A percentile compares a stretch with the other conserved stretches of the same genome.
phyloP scores from a whole-genome alignment of 306 rosid species.

The Vigna hirtella region DNA sequence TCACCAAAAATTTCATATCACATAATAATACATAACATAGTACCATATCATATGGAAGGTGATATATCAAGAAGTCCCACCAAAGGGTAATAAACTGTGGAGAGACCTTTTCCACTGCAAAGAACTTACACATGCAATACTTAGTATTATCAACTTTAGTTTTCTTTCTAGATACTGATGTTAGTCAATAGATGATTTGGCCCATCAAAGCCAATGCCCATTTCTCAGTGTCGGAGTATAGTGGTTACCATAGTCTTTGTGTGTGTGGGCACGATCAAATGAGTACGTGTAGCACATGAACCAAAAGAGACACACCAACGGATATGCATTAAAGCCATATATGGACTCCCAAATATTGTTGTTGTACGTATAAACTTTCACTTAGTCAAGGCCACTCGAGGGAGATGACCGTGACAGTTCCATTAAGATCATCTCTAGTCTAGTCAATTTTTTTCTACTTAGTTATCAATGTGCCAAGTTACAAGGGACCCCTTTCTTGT shows the following conservation, averaged over 20 bases:
- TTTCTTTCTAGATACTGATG: constrained; percentile 49
- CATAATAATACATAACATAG: not conserved
- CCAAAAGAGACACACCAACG: constrained; percentile 45
- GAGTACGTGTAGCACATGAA: constrained; percentile 38
- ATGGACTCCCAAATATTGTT: constrained; percentile 38
- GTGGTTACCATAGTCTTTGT: constrained; percentile 32
- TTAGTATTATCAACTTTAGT: constrained; percentile 46
- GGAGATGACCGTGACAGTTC: constrained; percentile 54
- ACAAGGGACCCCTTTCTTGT: constrained; percentile 32
- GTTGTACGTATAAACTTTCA: constrained; percentile 33
- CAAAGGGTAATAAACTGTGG: constrained; percentile 48
- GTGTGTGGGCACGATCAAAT: constrained; percentile 48
- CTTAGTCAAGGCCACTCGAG: constrained; percentile 38
- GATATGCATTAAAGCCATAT: constrained; percentile 36
- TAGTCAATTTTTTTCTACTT: constrained; percentile 49
- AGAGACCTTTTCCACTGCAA: constrained; percentile 53
- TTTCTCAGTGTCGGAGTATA: constrained; percentile 47
- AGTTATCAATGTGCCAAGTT: constrained; percentile 18
- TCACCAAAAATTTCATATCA: not conserved
- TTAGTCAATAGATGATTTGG: constrained; percentile 53
- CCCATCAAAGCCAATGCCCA: constrained; percentile 50
- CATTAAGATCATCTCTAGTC: constrained; percentile 37
- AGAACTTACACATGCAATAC: constrained; percentile 44
- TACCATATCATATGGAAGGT: constrained; percentile 39
- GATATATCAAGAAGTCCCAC: constrained; percentile 60